Conservation (phyloP, 495 filamentous ascomycete species). For the Penicillium lividum region DNA sequence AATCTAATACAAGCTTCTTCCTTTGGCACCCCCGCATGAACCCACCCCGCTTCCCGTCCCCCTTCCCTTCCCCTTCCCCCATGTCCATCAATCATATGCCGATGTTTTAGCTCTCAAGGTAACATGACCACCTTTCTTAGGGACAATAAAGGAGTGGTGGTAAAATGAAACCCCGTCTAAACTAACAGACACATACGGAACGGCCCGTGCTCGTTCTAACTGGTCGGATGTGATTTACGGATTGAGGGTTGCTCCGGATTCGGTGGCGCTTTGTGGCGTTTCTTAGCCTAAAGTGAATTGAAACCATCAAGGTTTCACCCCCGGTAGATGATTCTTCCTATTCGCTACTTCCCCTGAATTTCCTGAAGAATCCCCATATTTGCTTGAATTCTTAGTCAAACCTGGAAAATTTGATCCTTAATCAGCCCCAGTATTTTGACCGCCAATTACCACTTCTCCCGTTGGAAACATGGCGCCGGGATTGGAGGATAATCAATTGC, state of each 20-base stretch:
- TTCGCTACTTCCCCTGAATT: background rate
- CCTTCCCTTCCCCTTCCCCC: background rate
- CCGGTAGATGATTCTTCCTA: background rate
- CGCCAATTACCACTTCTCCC: background rate
- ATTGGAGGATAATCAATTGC: conserved; percentile 5
- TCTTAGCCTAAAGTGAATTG: background rate
- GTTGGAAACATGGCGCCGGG: background rate
- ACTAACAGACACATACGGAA: background rate
- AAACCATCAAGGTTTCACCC: conserved; percentile 3
- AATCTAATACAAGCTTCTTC: background rate
- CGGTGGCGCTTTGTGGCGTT: background rate
- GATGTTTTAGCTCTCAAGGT: background rate
- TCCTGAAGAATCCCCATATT: conserved; percentile 1
- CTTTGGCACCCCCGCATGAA: background rate
- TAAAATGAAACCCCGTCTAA: background rate
- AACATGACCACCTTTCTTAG: background rate
- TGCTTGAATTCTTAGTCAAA: background rate
- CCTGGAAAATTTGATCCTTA: background rate
- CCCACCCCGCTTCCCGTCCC: background rate
- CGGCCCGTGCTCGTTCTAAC: conserved; percentile 1
- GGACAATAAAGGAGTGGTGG: background rate
- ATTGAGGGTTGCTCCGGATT: background rate
- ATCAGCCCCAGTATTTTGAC: background rate
- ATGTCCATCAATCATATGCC: background rate
- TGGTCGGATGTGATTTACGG: background rate